Evolutionary conservation across 2,329 filamentous ascomycete genomes (phyloP), one percentile per base, ranked within the genome.

Genomic region (Paraconiothyrium sp.): DNA sequence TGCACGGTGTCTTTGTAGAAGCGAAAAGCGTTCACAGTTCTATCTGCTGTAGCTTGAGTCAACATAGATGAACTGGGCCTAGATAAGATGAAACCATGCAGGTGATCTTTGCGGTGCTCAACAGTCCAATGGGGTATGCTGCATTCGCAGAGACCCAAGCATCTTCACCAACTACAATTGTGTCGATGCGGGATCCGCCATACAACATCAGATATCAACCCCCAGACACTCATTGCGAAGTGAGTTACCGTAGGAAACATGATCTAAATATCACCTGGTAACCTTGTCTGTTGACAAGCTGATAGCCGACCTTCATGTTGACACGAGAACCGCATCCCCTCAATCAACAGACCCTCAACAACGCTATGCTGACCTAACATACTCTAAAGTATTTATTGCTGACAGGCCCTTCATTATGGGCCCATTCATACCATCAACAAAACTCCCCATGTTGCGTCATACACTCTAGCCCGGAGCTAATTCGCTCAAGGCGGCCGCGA

Each of bases 401-500:
- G 39, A 55, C 39, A 20, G 10, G 20, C 24, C 1, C 1, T 11
- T 32, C 52, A 35, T 5, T 34, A 32, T 10, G n/a, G 11, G 27
- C 24, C 8, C 16, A 44, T 13, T 11, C 24, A 32, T 14, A 22
- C 41, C 35, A 34, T 55, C 41, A 27, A 14, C 27, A 30, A 30
- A 20, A 20, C 14, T 5, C 24, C 14, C 9, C 24, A 10, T 10
- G 14, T 14, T 46, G 39, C 52, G 41, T 55, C 52, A 55, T 46
- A 6, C 20, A 55, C 22, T 8, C 13, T 35, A 30, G 4, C 24
- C 52, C 54, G 54, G 54, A 49, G 54, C 54, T 49, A 57, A 57
- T 4, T 43, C 32, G 32, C 32, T 10, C 32, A 11, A 7, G 49
- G 20, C 7, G 22, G 50, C 10, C 34, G 37, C 35, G 35, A 41